phyloP scores from a whole-genome alignment of 352 stramenopile species.

The Globisporangium apiculatum region DNA sequence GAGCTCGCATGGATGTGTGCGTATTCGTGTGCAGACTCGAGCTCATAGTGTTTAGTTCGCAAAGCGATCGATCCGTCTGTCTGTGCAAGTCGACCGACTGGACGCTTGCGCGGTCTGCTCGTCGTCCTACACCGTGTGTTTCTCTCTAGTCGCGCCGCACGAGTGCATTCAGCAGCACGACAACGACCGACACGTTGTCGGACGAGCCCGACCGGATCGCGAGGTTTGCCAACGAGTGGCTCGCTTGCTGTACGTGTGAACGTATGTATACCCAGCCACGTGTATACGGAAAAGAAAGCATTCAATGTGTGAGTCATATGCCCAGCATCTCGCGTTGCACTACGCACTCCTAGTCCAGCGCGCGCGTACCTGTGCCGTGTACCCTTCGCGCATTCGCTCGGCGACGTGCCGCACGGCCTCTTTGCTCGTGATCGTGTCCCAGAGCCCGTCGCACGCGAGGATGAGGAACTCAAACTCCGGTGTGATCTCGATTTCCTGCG shows the following conservation, averaged over 20 bases:
- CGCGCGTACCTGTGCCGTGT: slow-evolving; percentile 43
- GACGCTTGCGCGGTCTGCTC: not conserved
- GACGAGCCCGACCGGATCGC: slow-evolving; percentile 82
- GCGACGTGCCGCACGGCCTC: slow-evolving; percentile 84
- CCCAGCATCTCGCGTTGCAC: too few relatives aligned
- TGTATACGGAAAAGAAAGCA: too few relatives aligned
- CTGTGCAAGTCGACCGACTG: too few relatives aligned
- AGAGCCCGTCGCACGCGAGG: slow-evolving; percentile 89
- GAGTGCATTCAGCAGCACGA: slow-evolving; percentile 60
- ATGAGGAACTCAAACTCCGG: slow-evolving; percentile 89
- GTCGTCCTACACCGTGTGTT: not conserved
- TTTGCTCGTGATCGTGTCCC: slow-evolving; percentile 91
- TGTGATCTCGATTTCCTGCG: slow-evolving; percentile 82
- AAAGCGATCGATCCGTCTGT: too few relatives aligned
- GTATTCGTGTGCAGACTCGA: too few relatives aligned
- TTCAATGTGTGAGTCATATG: too few relatives aligned
- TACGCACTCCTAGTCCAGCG: too few relatives aligned
- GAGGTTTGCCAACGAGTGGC: slow-evolving; percentile 77
- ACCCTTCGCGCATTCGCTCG: slow-evolving; percentile 60
- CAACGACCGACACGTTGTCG: slow-evolving; percentile 86
- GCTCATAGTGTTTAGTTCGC: too few relatives aligned
- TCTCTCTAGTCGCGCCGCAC: slow-evolving; percentile 7
- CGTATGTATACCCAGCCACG: too few relatives aligned
- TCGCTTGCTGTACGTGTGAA: slow-evolving; percentile 41
- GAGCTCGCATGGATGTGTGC: too few relatives aligned